Percentiles rank a stretch among this genome's conserved stretches.
phyloP scores from a whole-genome alignment of 169 alveolate species.

The Cryptosporidium muris region DNA sequence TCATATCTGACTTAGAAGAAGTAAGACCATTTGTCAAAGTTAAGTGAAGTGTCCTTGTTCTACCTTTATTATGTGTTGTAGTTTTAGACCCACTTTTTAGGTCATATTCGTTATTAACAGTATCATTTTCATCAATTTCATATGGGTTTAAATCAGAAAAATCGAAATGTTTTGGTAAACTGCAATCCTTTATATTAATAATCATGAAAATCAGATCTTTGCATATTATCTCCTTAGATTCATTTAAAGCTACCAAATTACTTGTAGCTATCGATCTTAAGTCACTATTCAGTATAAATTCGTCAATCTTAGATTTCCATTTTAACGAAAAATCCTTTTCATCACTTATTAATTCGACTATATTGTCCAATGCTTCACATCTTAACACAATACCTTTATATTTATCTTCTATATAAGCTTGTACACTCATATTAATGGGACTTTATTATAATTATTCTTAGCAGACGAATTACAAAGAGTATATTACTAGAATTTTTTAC shows the following conservation, averaged over 20 bases:
- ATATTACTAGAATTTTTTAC: too few relatives aligned
- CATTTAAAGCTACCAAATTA: background rate
- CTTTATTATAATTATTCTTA: too few relatives aligned
- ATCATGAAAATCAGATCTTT: constrained; percentile 24
- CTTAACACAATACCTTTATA: too few relatives aligned
- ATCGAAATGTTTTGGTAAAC: constrained; percentile 2
- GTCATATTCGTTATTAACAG: background rate
- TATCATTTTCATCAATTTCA: background rate
- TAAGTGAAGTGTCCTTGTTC: constrained; percentile 25
- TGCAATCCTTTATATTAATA: constrained; percentile 13
- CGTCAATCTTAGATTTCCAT: constrained; percentile 37
- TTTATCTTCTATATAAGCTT: too few relatives aligned
- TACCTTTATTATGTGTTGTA: background rate
- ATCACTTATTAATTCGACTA: constrained; percentile 6
- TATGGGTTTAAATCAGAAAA: background rate
- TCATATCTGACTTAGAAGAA: background rate
- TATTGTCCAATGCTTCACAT: background rate
- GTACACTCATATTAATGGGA: too few relatives aligned
- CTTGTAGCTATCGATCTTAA: constrained; percentile 20
- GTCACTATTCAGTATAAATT: constrained; percentile 46
- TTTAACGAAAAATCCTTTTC: background rate
- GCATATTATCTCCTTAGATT: background rate
- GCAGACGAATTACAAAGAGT: too few relatives aligned
- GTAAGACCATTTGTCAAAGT: constrained; percentile 30
- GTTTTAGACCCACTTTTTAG: background rate